Percentiles rank a stretch among this genome's conserved stretches.
phyloP scores from a whole-genome alignment of 305 asterid species.

The Ilex paraguariensis region DNA sequence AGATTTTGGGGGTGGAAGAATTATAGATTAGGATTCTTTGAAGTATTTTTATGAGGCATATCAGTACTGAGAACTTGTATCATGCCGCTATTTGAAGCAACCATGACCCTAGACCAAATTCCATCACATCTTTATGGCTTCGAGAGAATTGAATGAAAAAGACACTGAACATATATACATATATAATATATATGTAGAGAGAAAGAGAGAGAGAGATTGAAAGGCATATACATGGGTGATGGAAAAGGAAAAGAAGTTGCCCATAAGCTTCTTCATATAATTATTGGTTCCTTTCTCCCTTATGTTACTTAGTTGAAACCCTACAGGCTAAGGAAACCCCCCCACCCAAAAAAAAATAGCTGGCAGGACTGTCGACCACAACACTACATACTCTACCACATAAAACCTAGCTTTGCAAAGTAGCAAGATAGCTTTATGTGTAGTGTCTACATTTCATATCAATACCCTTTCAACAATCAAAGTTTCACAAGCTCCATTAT shows the following conservation, averaged over 20 bases:
- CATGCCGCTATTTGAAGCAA: constrained; percentile 56
- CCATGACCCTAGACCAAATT: constrained; percentile 61
- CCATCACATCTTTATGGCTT: constrained; percentile 35
- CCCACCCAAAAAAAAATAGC: constrained; percentile 8
- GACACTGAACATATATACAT: constrained; percentile 14
- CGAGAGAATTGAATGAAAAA: constrained; percentile 14
- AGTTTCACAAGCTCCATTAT: too few relatives aligned
- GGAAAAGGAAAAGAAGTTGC: constrained; percentile 7
- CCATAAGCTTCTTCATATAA: constrained; percentile 15
- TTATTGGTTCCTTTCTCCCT: constrained; percentile 16
- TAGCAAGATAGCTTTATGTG: too few relatives aligned
- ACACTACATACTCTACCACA: constrained; percentile 11
- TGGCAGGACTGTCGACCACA: constrained; percentile 26
- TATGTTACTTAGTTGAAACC: constrained; percentile 19
- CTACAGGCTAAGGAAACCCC: constrained; percentile 44
- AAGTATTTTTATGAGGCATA: constrained; percentile 1
- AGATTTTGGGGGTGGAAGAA: too few relatives aligned
- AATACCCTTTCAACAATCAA: too few relatives aligned
- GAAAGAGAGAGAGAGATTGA: constrained; percentile 7
- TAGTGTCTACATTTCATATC: too few relatives aligned
- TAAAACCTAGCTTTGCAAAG: background rate
- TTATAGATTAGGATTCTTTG: background rate
- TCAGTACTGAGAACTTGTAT: constrained; percentile 25
- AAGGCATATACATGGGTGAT: background rate
- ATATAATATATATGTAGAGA: constrained; percentile 1